Percentiles rank a stretch among this genome's conserved stretches.
Conservation (phyloP, 768 basidiomycete species). For the Termitomyces sp. region DNA sequence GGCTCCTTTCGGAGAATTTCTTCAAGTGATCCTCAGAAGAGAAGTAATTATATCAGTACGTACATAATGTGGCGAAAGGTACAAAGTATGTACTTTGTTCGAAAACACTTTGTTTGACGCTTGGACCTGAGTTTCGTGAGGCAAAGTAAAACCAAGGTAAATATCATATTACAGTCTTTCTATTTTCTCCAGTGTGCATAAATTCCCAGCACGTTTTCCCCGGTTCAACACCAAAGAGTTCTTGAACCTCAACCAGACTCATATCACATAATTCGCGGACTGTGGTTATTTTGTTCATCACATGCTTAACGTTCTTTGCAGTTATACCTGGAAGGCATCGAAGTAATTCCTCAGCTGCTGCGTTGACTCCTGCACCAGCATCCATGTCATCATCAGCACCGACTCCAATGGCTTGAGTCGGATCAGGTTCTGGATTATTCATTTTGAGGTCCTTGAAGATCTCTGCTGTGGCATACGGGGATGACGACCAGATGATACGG, state of each 20-base stretch:
- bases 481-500: slow-evolving; percentile 96
- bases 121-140: not conserved
- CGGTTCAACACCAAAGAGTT: slow-evolving; percentile 75
- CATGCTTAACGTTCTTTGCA: slow-evolving; percentile 79
- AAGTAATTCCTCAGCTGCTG: slow-evolving; percentile 79
- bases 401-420: slow-evolving; percentile 67
- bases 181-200: slow-evolving; percentile 64
- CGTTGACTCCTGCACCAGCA: slow-evolving; percentile 66
- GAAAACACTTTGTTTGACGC: not conserved
- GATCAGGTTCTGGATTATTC: slow-evolving; percentile 79
- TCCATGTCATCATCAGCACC: slow-evolving; percentile 79
- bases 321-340: slow-evolving; percentile 82
- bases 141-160: not conserved
- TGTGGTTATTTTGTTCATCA: slow-evolving; percentile 78
- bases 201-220: slow-evolving; percentile 83
- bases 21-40: not conserved
- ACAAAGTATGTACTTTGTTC: no score
- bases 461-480: slow-evolving; percentile 86
- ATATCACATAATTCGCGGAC: slow-evolving; percentile 75
- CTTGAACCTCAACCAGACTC: slow-evolving; percentile 59
- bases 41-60: not conserved
- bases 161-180: not conserved
- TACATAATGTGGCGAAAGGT: not conserved
- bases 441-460: slow-evolving; percentile 92
- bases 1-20: not conserved